phyloP scores from a whole-genome alignment of 2,329 filamentous ascomycete genomes.

The Fusarium stilboides region DNA sequence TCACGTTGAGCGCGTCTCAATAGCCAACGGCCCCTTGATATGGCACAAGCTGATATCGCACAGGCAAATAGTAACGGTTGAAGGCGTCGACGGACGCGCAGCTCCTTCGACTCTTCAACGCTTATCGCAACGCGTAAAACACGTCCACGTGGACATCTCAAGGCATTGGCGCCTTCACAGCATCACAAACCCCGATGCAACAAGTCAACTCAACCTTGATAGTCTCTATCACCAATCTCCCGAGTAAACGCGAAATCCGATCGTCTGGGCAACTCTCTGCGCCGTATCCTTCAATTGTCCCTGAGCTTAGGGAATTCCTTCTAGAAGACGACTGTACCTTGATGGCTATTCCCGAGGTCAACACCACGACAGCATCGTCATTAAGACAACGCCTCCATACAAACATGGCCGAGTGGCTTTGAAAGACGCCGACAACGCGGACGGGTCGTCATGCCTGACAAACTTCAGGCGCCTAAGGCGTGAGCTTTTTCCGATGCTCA shows the following conservation, averaged over 20 bases:
- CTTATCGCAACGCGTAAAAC: no score
- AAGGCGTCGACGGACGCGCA: no score
- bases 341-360: constrained; percentile 52
- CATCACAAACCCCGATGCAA: no score
- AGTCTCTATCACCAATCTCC: no score
- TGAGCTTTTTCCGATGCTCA: neutral
- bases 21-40: neutral
- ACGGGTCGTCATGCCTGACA: neutral
- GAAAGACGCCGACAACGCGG: neutral
- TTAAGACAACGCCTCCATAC: constrained; percentile 56
- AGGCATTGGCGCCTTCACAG: no score
- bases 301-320: constrained; percentile 47
- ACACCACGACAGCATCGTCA: constrained; percentile 61
- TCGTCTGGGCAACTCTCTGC: no score
- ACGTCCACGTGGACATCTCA: neutral
- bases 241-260: no score
- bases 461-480: no score
- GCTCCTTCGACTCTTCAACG: neutral
- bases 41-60: constrained; percentile 40
- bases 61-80: constrained; percentile 18
- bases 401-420: constrained; percentile 61
- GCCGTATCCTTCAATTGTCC: constrained; percentile 53
- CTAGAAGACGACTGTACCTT: constrained; percentile 51
- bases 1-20: neutral
- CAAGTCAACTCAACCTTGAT: no score